These are phyloP conservation scores for Solanum aculeatissimum DNA, from an alignment of 305 asterid genomes.

Conservation along the genomic window DNA sequence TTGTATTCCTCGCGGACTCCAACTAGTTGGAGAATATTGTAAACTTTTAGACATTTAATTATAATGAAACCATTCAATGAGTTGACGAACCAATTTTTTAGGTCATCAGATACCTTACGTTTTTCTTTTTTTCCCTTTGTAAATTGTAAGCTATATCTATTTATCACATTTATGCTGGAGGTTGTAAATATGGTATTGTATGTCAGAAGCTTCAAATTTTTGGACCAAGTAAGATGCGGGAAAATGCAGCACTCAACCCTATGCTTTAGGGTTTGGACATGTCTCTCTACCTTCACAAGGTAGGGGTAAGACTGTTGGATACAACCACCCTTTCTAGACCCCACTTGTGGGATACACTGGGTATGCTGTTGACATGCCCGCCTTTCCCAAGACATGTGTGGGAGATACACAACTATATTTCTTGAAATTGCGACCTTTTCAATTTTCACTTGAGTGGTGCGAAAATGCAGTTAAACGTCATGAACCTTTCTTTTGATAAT, in stretches of 20 bases:
- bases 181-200: background rate
- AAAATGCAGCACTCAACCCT: background rate
- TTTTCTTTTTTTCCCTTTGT: background rate
- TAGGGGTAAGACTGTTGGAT: background rate
- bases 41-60: background rate
- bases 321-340: background rate
- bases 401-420: background rate
- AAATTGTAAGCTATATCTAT: background rate
- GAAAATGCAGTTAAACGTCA: background rate
- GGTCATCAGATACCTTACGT: background rate
- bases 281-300: background rate
- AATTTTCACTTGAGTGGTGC: background rate
- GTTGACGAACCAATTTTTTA: background rate
- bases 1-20: background rate
- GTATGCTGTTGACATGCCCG: background rate
- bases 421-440: background rate
- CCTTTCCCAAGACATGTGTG: background rate
- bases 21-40: background rate
- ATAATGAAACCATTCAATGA: background rate
- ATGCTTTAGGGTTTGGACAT: background rate
- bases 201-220: background rate
- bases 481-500: background rate
- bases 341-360: background rate
- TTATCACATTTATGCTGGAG: background rate
- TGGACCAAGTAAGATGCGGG: background rate